phyloP scores from a whole-genome alignment of 352 stramenopile species.

The Phytopythium delawarense region DNA sequence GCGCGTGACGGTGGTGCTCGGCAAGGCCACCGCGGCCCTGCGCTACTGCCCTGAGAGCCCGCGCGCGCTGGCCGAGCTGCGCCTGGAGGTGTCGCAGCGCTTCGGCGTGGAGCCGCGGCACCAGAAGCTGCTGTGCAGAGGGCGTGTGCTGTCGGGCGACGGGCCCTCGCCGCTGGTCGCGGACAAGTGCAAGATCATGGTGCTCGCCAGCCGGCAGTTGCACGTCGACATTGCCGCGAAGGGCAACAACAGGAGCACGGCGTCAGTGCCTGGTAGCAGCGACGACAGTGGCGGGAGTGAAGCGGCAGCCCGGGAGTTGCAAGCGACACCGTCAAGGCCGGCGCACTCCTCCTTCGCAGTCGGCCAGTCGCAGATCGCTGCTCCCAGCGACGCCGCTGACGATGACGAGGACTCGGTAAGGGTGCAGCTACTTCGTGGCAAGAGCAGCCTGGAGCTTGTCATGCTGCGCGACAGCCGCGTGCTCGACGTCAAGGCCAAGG shows the following conservation, averaged over 20 bases:
- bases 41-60: constrained; percentile 15
- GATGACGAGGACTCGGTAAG: constrained; percentile 42
- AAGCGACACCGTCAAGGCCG: background rate
- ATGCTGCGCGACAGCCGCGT: constrained; percentile 24
- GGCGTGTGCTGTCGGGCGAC: constrained; percentile 28
- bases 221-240: constrained; percentile 8
- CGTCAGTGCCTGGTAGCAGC: no score
- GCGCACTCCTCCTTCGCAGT: background rate
- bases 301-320: background rate
- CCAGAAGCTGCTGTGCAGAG: constrained; percentile 53
- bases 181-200: constrained; percentile 38
- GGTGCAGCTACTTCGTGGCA: constrained; percentile 50
- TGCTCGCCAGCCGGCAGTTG: constrained; percentile 34
- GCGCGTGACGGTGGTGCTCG: constrained; percentile 42
- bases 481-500: constrained; percentile 39
- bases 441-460: constrained; percentile 54
- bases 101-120: constrained; percentile 36
- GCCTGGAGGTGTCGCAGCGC: constrained; percentile 19
- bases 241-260: no score
- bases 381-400: background rate
- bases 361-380: background rate
- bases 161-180: constrained; percentile 16
- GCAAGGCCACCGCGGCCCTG: constrained; percentile 34
- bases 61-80: constrained; percentile 26
- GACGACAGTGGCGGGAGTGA: background rate